phyloP scores from a whole-genome alignment of 1,284 basidiomycete genomes.

The Wallemia hederae region DNA sequence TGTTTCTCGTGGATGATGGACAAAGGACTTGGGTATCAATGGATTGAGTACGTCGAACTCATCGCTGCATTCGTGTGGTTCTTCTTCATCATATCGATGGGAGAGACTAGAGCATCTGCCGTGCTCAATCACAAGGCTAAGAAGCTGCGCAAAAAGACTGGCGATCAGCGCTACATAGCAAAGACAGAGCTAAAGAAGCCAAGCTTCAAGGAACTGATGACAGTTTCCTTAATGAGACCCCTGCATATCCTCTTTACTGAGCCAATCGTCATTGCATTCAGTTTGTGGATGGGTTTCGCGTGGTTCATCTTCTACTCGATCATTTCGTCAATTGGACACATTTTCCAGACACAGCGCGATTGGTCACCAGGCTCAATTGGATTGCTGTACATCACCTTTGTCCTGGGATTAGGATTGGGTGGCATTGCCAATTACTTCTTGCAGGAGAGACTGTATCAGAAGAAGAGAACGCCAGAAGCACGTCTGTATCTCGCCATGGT shows the following conservation, averaged over 20 bases:
- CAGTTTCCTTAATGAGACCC: background rate
- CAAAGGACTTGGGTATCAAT: background rate
- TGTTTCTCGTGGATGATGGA: conserved; percentile 1
- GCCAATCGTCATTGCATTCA: background rate
- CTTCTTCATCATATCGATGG: background rate
- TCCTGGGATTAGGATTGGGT: background rate
- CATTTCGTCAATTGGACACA: background rate
- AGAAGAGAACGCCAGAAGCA: conserved; percentile 3
- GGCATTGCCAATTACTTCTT: background rate
- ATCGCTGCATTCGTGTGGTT: background rate
- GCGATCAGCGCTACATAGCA: background rate
- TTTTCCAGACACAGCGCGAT: background rate
- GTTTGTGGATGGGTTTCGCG: background rate
- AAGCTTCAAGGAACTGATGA: background rate
- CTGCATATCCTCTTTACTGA: background rate
- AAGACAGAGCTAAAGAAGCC: background rate
- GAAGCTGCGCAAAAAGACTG: background rate
- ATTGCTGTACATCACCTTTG: background rate
- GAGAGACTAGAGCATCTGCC: background rate
- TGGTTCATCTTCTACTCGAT: background rate
- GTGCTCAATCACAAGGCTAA: background rate
- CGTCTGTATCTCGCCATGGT: conserved; percentile 8
- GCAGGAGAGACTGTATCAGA: background rate
- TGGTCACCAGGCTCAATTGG: background rate
- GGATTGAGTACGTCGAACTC: background rate